Evolutionary conservation across 768 basidiomycete genomes (phyloP), one percentile per base, ranked within the genome.

Genomic region (Candolleomyces eurysporus): DNA sequence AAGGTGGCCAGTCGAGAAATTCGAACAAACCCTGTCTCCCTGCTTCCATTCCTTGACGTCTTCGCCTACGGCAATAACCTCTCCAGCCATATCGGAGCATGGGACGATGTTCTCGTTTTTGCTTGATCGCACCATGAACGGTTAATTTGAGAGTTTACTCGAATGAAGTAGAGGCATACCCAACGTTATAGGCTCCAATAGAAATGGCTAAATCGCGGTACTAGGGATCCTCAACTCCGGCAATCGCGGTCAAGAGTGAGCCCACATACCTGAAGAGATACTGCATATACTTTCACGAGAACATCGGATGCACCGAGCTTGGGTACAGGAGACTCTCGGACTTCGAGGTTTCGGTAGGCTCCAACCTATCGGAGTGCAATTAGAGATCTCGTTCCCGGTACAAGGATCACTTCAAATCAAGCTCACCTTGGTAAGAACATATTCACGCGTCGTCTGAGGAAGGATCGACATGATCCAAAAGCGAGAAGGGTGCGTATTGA

Each of bases 1-100:
- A 17, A 85, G 60, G 63, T 83, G 82, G 57, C 81, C 82, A 14
- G 73, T 55, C 4, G 75, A 67, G 61, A 86, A 83, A 68, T 84
- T 87, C 9, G 84, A 76, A 62, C 74, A 81, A 59, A 87, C 82
- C 22, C 82, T 81, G 61, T 86, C 84, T n/a, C 85, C 84, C 5
- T 71, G 66, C 65, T 78, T 79, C 84, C 83, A 87, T 5, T 68
- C 72, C 31, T 71, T 80, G 14, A 79, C 79, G 16, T 75, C 78
- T 13, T 69, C 70, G 5, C 79, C 79, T 11, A 84, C 66, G 1
- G 80, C 76, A 36, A 85, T 69, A 52, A 88, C 73, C 65, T 86
- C 84, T 13, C 86, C 85, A 17, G 85, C 83, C 71, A 80, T 78
- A 65, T 88, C 85, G 0, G 86, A 78, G 64, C 73, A 75, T 40